Percentiles rank a stretch among this genome's conserved stretches.
Conservation (phyloP, 441 rosid species). For the Erodium texanum region DNA sequence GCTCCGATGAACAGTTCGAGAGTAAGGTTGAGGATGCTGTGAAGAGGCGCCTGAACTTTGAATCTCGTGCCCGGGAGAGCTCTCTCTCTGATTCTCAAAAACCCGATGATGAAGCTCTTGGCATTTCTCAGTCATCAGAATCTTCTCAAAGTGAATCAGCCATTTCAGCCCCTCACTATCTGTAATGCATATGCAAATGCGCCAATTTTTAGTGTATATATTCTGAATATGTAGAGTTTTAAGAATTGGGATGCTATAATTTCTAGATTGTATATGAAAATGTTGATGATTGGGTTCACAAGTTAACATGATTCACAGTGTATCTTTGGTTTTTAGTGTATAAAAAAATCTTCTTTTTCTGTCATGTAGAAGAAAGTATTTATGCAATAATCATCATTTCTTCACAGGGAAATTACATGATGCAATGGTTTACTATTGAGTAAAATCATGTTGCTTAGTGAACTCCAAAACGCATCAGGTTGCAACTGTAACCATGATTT, state of each 20-base stretch:
- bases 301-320: neutral
- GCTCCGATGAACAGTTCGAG: conserved; percentile 54
- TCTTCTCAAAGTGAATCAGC: neutral
- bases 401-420: too few relatives aligned
- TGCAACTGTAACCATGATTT: too few relatives aligned
- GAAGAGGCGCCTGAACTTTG: conserved; percentile 52
- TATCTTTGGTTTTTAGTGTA: neutral
- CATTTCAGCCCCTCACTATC: neutral
- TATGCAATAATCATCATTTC: neutral
- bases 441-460: too few relatives aligned
- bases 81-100: conserved; percentile 12
- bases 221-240: neutral
- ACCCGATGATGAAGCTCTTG: conserved; percentile 6
- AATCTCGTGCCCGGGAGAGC: conserved; percentile 29
- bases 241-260: neutral
- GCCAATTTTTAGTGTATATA: conserved; percentile 1
- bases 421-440: too few relatives aligned
- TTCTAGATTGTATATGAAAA: neutral
- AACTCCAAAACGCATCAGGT: too few relatives aligned
- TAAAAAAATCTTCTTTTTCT: neutral
- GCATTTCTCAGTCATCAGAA: neutral
- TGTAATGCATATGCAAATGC: too few relatives aligned
- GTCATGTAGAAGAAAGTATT: neutral
- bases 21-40: conserved; percentile 48
- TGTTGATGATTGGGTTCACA: too few relatives aligned